Base-by-base conservation (phyloP, 345 rosid species). In the Acer yangbiense region DNA sequence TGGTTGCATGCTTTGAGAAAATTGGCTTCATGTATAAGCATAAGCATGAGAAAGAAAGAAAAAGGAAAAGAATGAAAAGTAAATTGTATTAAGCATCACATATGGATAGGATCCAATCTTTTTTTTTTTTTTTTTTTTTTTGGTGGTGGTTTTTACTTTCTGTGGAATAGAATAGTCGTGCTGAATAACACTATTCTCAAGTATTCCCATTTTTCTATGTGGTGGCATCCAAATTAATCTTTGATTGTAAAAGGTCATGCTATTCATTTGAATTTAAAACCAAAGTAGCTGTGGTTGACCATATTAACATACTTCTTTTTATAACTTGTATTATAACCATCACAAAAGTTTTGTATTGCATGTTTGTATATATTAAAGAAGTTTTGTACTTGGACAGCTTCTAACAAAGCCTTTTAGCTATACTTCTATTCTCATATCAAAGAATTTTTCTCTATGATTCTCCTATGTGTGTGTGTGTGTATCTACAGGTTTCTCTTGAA, bases 401-500 rank as follows among this genome's bases (percentile, higher is more conserved):
- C 29, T 54, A n/a, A 13, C 20, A 29, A 61, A 50, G 3, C 27
- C 27, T 57, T 29, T 21, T 55, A 27, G 25, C 17, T 27, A n/a
- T 60, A 60, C 12, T 60, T n/a, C 9, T 21, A 60, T 18, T 60
- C 64, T 21, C 21, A 60, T 20, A 8, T 9, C 64, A 54, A 9
- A 32, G 32, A 16, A 20, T 20, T 68, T 14, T 14, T 70, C 18
- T 78, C 6, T 50, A 65, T 54, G 48, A 27, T 69, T 8, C 46
- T 75, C 18, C 44, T 57, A 17, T 50, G 32, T 44, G 2, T 46
- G 27, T 25, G 27, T 25, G 48, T 17, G 29, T 65, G 17, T 32
- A 23, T 65, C 27, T 73, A 18, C 87, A 92, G 99, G 93, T 96
- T 39, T 78, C 90, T 70, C 97, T 94, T 73, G 99, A 96, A 89